These are phyloP conservation scores for Yarrowia sp. DNA, from an alignment of 805 yeast genomes.

Conservation along the genomic window DNA sequence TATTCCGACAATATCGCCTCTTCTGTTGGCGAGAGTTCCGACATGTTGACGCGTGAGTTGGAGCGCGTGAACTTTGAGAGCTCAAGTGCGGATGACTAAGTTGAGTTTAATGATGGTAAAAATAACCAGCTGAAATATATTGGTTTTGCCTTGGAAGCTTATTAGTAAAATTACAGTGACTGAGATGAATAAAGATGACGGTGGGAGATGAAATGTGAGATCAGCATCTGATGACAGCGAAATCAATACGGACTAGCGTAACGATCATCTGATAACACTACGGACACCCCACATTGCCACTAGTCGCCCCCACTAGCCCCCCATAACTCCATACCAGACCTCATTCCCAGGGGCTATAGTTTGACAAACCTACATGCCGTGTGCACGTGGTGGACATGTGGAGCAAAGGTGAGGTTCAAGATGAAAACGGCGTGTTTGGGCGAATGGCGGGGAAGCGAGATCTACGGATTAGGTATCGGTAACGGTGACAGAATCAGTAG, in stretches of 20 bases:
- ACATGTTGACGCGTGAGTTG: slow-evolving; percentile 41
- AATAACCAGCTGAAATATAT: background rate
- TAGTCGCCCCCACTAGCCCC: too few relatives aligned
- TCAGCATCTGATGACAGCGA: too few relatives aligned
- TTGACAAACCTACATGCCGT: slow-evolving; percentile 2
- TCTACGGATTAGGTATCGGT: too few relatives aligned
- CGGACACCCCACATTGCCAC: too few relatives aligned
- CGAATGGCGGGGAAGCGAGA: too few relatives aligned
- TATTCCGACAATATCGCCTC: slow-evolving; percentile 40
- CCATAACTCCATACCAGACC: background rate
- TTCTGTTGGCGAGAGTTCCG: slow-evolving; percentile 45
- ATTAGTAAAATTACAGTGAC: too few relatives aligned
- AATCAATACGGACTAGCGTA: too few relatives aligned
- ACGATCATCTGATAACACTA: too few relatives aligned
- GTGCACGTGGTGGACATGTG: slow-evolving; percentile 25
- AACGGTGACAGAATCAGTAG: background rate
- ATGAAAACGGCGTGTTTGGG: background rate
- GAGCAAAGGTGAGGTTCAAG: background rate
- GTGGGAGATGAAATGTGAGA: too few relatives aligned
- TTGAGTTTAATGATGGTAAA: background rate
- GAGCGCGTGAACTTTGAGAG: slow-evolving; percentile 3
- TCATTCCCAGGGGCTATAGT: slow-evolving; percentile 16
- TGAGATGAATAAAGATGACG: too few relatives aligned
- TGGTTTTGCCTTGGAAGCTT: too few relatives aligned
- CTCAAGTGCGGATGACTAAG: background rate